Base-by-base conservation (phyloP, 768 basidiomycete species). In the Rhizopogon vulgaris region DNA sequence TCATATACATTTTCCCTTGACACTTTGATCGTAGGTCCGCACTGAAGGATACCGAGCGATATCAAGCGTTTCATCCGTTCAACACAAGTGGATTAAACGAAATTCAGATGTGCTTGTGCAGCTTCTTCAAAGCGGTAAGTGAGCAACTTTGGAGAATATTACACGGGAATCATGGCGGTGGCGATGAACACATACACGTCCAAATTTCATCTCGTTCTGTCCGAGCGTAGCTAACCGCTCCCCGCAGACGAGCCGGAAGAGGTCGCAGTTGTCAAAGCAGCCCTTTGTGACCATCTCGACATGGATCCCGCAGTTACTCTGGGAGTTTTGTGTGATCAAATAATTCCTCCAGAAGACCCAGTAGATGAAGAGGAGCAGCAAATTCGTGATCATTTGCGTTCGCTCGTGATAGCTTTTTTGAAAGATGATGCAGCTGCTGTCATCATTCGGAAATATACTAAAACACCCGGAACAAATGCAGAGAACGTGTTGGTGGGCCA, bases 61-160 rank as follows among this genome's bases (percentile, higher is more conserved):
- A 50, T 79, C 78, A 0, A 64, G 69, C 48, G 72, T 78, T 11
- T 79, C 77, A 36, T 63, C 57, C 24, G 74, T 72, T 51, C 74
- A 81, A 51, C 71, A 62, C 42, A 81, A 77, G 59, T 82, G 78
- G 78, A 73, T 87, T 47, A 83, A 81, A 63, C 70, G 86, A 57
- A 88, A 88, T 63, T 80, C 82, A 3, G 86, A 88, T 65, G 86
- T 88, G 3, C 70, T 88, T 17, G 73, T 88, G n/a, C 86, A 88
- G 56, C 67, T 88, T 14, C 72, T 88, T 8, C 87, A 87, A 63
- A 84, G 83, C 57, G 85, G 85, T 87, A 61, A 65, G 83, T 72
- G 15, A 18, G 9, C 18, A 32, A 24, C 22, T 46, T 32, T 34
- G 15, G 14, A 49, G 8, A 9, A 47, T 49, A 45, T 39, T 14